A percentile compares a stretch with the other conserved stretches of the same genome.
Conservation (phyloP, 2,329 filamentous ascomycete species). For the Hawksworthiomyces lignivorus region DNA sequence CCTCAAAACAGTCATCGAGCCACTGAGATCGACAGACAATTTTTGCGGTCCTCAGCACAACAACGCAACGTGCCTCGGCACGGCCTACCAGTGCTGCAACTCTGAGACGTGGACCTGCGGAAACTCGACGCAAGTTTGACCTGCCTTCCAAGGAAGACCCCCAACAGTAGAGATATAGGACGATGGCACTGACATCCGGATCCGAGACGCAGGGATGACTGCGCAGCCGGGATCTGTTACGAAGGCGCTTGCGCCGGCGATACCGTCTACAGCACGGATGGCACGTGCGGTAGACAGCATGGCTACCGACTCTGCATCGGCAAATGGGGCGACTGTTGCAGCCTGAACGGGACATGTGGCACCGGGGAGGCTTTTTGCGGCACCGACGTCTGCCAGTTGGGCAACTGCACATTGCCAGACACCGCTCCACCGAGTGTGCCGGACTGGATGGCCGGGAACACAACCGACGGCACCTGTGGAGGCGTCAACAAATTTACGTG, state of each 20-base stretch:
- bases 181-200: too few species aligned
- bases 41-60: too few species aligned
- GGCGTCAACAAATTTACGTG: neutral
- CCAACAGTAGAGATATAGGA: too few species aligned
- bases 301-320: neutral
- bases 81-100: too few species aligned
- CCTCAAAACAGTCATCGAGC: too few species aligned
- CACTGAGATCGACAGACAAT: too few species aligned
- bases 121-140: too few species aligned
- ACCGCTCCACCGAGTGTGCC: neutral
- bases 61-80: too few species aligned
- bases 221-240: slow-evolving; percentile 1
- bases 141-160: too few species aligned
- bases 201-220: too few species aligned
- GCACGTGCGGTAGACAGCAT: neutral
- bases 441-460: slow-evolving; percentile 1
- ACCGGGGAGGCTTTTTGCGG: slow-evolving; percentile 5
- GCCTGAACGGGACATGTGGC: neutral
- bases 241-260: neutral
- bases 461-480: slow-evolving; percentile 6
- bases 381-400: neutral
- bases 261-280: slow-evolving; percentile 2
- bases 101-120: too few species aligned
- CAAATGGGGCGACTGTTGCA: slow-evolving; percentile 2
- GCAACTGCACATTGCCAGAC: neutral